A percentile compares a stretch with the other conserved stretches of the same genome.
Conservation (phyloP, 1,284 basidiomycete genomes). For the Ganoderma boninense region DNA sequence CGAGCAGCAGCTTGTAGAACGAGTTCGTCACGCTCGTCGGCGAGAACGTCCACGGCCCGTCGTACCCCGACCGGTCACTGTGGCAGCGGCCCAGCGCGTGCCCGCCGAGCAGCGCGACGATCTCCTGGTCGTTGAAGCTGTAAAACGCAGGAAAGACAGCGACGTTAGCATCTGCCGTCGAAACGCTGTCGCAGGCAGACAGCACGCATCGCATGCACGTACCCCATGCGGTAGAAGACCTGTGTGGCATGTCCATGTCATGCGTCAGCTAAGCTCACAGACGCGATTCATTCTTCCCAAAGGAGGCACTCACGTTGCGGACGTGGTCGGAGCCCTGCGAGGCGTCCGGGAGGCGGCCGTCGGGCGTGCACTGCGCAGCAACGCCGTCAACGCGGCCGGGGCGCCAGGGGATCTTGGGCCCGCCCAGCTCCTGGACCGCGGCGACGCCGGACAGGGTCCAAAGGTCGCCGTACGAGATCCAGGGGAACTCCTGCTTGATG, state of each 20-base stretch:
- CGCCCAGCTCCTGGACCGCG: conserved; percentile 89
- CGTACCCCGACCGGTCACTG: conserved; percentile 83
- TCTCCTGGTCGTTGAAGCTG: conserved; percentile 95
- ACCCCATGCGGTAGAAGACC: conserved; percentile 95
- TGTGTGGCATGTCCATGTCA: conserved; percentile 37
- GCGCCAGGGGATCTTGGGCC: conserved; percentile 88
- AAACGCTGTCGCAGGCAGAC: neutral
- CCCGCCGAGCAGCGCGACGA: conserved; percentile 93
- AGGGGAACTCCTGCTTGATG: conserved; percentile 86
- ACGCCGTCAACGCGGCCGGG: conserved; percentile 89
- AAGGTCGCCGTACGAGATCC: conserved; percentile 94
- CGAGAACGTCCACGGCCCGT: conserved; percentile 92
- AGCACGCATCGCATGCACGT: conserved; percentile 19
- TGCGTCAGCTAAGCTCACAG: neutral
- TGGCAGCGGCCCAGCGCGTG: conserved; percentile 98
- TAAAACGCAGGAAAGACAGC: neutral
- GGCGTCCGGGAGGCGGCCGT: conserved; percentile 95
- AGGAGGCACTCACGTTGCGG: conserved; percentile 62
- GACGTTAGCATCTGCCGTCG: neutral
- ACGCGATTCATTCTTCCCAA: neutral
- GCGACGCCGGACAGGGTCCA: conserved; percentile 93
- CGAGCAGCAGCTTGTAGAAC: conserved; percentile 88
- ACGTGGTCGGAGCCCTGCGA: conserved; percentile 87
- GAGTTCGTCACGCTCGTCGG: conserved; percentile 91
- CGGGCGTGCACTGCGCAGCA: conserved; percentile 82